Base-by-base conservation (phyloP, 768 basidiomycete genomes). In the Panaeolus papilionaceus region DNA sequence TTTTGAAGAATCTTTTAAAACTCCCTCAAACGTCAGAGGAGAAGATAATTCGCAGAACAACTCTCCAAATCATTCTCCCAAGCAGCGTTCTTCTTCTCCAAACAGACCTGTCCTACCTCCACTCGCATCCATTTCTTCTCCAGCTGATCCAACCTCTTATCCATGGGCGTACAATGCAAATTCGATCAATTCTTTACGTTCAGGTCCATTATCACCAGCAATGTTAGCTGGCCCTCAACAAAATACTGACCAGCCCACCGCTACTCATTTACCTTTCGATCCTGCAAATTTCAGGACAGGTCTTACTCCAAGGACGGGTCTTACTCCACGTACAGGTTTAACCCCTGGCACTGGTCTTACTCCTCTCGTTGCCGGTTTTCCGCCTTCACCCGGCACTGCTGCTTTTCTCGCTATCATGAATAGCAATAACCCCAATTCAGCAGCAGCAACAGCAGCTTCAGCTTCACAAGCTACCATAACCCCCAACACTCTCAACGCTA, bases 371-470 rank as follows among this genome's bases (percentile, higher is more conserved):
- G 89, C 87, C 11, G 92, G 90, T 2, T 95, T 95, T 77, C 94
- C 96, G 2, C 88, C 94, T 3, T 90, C 92, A 45, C 96, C 96
- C 0, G 92, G 92, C 72, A 98, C 96, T 33, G 91, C 95, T 10
- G 95, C 96, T 6, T 94, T 98, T 78, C 87, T 98, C 65, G 92
- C 92, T 68, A 91, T 98, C 84, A 95, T 97, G 83, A 92, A 91
- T 72, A 92, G 89, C 72, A 76, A 76, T 54, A 74, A 54, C 72
- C 54, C 54, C 2, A 58, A 58, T n/a, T 4, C 54, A 14, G 28
- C 54, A 71, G 74, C 54, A 14, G 28, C 54, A 71, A 74, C 76
- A 76, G 37, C 74, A 64, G 68, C 80, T 54, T 42, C 73, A 42
- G 85, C 42, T 68, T 82, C 72, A 47, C 81, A 83, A 72, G 71